phyloP scores from a whole-genome alignment of 2,329 filamentous ascomycete species.

The Sporothrix dimorphospora region DNA sequence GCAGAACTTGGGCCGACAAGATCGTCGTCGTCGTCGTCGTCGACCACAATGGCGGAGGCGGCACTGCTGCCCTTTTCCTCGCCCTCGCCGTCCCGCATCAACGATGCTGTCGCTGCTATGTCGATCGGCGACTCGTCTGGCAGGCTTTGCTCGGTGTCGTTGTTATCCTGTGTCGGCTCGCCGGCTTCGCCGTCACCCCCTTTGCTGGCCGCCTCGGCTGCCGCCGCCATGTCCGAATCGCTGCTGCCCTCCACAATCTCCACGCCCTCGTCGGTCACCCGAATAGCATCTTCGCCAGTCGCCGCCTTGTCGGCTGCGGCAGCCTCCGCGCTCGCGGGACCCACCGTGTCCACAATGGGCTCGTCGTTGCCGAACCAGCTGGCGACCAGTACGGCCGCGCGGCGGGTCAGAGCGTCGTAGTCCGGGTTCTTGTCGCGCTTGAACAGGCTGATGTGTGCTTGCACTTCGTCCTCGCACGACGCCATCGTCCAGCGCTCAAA shows the following conservation, averaged over 20 bases:
- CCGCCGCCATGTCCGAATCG: neutral
- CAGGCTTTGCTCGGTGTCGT: conserved; percentile 37
- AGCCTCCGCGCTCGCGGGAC: conserved; percentile 39
- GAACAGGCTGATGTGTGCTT: conserved; percentile 72
- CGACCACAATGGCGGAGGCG: conserved; percentile 1
- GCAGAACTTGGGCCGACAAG: conserved; percentile 32
- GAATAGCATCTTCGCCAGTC: conserved; percentile 29
- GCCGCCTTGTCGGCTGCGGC: conserved; percentile 34
- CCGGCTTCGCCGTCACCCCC: neutral
- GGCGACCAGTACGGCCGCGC: conserved; percentile 60
- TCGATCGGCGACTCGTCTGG: conserved; percentile 55
- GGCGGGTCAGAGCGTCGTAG: conserved; percentile 65
- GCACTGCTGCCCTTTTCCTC: conserved; percentile 3
- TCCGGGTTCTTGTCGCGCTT: conserved; percentile 62
- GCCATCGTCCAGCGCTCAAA: conserved; percentile 64
- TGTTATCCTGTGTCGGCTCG: neutral
- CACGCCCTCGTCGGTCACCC: conserved; percentile 32
- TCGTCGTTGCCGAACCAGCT: conserved; percentile 58
- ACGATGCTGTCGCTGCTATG: conserved; percentile 55
- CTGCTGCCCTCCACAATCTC: conserved; percentile 25
- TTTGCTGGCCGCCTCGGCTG: neutral
- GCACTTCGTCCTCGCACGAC: conserved; percentile 69
- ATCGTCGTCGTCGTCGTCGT: conserved; percentile 42
- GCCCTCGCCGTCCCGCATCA: conserved; percentile 34
- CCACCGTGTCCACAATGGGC: conserved; percentile 45